Percentiles rank a stretch among this genome's conserved stretches.
Conservation (phyloP, 345 rosid genomes). For the Noccaea bulbosa region DNA sequence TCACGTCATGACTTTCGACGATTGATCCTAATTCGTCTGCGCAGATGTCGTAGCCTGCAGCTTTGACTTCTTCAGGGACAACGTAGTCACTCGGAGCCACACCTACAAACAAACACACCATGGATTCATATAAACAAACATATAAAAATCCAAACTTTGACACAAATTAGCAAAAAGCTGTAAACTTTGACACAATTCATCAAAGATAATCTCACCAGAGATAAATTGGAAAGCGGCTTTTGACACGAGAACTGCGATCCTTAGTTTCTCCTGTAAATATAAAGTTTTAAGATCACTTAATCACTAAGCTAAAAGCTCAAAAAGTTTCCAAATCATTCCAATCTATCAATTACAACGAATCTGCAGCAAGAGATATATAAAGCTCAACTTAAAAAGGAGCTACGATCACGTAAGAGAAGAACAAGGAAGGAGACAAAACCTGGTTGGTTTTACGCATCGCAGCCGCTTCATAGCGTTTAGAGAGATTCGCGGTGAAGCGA, state of each 20-base stretch:
- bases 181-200: neutral
- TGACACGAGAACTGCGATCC: conserved; percentile 88
- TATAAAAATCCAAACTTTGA: conserved; percentile 21
- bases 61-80: conserved; percentile 81
- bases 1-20: conserved; percentile 78
- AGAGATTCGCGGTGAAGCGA: conserved; percentile 85
- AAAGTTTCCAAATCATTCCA: neutral
- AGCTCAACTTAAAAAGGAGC: neutral
- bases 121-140: neutral
- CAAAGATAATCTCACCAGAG: conserved; percentile 52
- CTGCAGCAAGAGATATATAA: neutral
- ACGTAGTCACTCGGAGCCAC: conserved; percentile 71
- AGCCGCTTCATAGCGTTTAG: conserved; percentile 87
- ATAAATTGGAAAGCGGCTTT: conserved; percentile 90
- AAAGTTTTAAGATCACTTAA: conserved; percentile 24
- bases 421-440: conserved; percentile 39
- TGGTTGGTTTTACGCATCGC: conserved; percentile 87
- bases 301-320: neutral
- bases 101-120: conserved; percentile 50
- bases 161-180: conserved; percentile 6
- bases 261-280: conserved; percentile 70
- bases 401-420: neutral
- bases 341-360: neutral
- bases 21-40: conserved; percentile 88
- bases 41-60: conserved; percentile 79